Base-by-base conservation (phyloP, 148 eudicot genomes). In the Chenopodium berlandieri region DNA sequence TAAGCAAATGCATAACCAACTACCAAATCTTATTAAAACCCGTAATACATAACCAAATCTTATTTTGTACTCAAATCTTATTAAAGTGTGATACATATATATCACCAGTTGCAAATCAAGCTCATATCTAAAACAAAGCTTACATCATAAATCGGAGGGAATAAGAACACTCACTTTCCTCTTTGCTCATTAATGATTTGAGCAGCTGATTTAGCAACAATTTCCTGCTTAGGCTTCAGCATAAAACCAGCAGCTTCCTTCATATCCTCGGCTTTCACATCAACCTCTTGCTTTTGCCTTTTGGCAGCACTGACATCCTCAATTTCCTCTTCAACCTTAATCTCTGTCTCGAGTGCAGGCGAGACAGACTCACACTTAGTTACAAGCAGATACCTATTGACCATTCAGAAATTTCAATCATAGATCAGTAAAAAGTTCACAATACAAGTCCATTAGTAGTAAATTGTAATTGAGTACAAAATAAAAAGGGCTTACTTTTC, bases 131-230 rank as follows among this genome's bases (percentile, higher is more conserved):
- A 37, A 37, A 37, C 31, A 22, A 76, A 64, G 10, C 31, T 25
- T 11, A 16, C 5, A 70, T 1, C 32, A n/a, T 40, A 23, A 7
- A 64, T 3, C 23, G 6, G 13, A n/a, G 30, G 62, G 23, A n/a
- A 34, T 13, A 60, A 19, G 31, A 10, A 16, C 1, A 82, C 98
- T 84, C 71, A 96, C 99, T 96, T 96, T 82, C 87, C 90, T 37
- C 83, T 84, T 71, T 94, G 98, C 66, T 97, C 99, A 64, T 86
- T 85, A 7, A 97, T 87, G 32, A 97, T 97, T 89, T 94, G 98
- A 68, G 94, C 95, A 82, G 96, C 99, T 70, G 99, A 97, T 87
- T 94, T 94, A 13, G 94, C 75, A 79, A 89, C 86, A 31, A 85
- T 14, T 23, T 89, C 95, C 69, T 88, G 95, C 87, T 91, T 97